Percentiles rank a stretch among this genome's conserved stretches.
phyloP scores from a whole-genome alignment of 2,329 filamentous ascomycete species.

The Pseudogymnoascus pannorum region DNA sequence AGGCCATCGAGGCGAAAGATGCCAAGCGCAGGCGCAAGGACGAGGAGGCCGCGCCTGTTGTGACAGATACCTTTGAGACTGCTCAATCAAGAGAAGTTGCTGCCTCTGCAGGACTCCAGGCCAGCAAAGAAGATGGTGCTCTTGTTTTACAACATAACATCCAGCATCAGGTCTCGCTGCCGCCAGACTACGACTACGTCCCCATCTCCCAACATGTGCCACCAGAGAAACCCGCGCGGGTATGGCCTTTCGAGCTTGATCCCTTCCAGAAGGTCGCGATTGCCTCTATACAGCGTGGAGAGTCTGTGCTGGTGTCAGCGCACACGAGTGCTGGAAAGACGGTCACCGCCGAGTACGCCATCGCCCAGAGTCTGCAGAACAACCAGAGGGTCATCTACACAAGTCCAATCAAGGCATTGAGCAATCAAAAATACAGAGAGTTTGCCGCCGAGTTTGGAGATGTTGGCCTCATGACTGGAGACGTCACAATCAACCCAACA shows the following conservation, averaged over 20 bases:
- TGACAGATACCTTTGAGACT: slow-evolving; percentile 92
- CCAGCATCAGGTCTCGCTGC: slow-evolving; percentile 92
- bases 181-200: slow-evolving; percentile 87
- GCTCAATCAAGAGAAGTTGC: slow-evolving; percentile 88
- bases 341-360: slow-evolving; percentile 95
- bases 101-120: slow-evolving; percentile 36
- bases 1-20: slow-evolving; percentile 38
- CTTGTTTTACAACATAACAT: slow-evolving; percentile 94
- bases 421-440: slow-evolving; percentile 97
- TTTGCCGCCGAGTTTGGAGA: slow-evolving; percentile 95
- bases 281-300: slow-evolving; percentile 87
- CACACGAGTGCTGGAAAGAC: slow-evolving; percentile 98
- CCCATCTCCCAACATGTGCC: slow-evolving; percentile 92
- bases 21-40: slow-evolving; percentile 57
- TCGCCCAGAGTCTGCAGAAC: slow-evolving; percentile 92
- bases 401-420: slow-evolving; percentile 96
- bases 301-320: slow-evolving; percentile 93
- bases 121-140: slow-evolving; percentile 34
- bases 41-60: slow-evolving; percentile 64
- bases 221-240: slow-evolving; percentile 77
- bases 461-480: slow-evolving; percentile 95
- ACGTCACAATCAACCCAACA: slow-evolving; percentile 98
- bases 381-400: slow-evolving; percentile 99
- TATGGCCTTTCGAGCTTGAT: slow-evolving; percentile 85
- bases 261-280: slow-evolving; percentile 96